phyloP scores from a whole-genome alignment of 1,139 yeast species.

The Zhuliangozyma parablackwelliae region DNA sequence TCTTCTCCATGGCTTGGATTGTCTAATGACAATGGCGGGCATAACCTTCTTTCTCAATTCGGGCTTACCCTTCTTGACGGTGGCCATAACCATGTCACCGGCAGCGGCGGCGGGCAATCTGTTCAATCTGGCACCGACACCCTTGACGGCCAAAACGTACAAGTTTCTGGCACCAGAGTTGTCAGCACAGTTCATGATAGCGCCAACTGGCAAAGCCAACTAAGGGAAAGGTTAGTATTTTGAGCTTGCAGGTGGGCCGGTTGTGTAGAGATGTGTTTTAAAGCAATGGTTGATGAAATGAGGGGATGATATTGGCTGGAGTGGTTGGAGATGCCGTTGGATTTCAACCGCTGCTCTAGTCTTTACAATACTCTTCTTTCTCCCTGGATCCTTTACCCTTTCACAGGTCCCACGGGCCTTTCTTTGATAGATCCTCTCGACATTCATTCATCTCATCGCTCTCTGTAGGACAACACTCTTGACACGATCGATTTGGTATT shows the following conservation, averaged over 20 bases:
- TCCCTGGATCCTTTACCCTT: too few species aligned
- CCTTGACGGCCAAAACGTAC: slow-evolving; percentile 98
- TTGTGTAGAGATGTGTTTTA: not conserved
- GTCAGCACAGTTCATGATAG: slow-evolving; percentile 99
- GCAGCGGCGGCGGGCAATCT: slow-evolving; percentile 99
- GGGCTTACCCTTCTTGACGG: slow-evolving; percentile 99
- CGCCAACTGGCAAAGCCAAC: slow-evolving; percentile 99
- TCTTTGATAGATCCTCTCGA: too few species aligned
- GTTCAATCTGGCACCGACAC: slow-evolving; percentile 99
- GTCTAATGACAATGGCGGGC: slow-evolving; percentile 99
- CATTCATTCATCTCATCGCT: too few species aligned
- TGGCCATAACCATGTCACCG: slow-evolving; percentile 99
- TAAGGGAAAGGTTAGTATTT: slow-evolving; percentile 6
- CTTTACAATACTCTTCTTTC: too few species aligned
- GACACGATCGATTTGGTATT: too few species aligned
- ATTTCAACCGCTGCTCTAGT: too few species aligned
- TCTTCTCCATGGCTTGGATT: slow-evolving; percentile 99
- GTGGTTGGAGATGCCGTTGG: too few species aligned
- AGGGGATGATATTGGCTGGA: too few species aligned
- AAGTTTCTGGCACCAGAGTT: slow-evolving; percentile 99
- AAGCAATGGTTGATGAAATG: not conserved
- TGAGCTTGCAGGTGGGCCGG: too few species aligned
- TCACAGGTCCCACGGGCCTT: too few species aligned
- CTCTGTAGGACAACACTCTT: too few species aligned
- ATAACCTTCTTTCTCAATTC: slow-evolving; percentile 99